Evolutionary conservation across 2,329 filamentous ascomycete genomes (phyloP).

Genomic region (Cytospora mali): DNA sequence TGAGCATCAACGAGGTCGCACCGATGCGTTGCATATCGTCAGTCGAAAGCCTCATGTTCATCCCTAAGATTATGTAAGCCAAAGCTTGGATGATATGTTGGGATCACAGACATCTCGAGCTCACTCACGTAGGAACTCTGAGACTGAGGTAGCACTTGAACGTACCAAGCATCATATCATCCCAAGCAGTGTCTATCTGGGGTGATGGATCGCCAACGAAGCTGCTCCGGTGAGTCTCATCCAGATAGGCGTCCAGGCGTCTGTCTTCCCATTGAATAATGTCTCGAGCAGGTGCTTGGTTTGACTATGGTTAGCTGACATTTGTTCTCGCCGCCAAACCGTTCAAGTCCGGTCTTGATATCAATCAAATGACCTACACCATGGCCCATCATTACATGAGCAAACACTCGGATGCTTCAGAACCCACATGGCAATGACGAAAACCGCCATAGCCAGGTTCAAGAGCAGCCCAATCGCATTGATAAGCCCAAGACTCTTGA

Average conservation of each 20-base stretch:
- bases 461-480: background rate
- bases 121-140: background rate
- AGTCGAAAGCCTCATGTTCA: background rate
- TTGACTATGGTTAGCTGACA: background rate
- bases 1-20: background rate
- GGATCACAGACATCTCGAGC: background rate
- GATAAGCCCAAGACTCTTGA: background rate
- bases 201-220: slow-evolving; percentile 2
- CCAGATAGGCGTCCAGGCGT: slow-evolving; percentile 3
- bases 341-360: background rate
- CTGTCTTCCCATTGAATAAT: slow-evolving; percentile 2
- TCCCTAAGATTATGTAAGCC: background rate
- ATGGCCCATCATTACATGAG: slow-evolving; percentile 6
- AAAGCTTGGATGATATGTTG: background rate
- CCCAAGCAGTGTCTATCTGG: slow-evolving; percentile 1
- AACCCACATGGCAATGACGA: background rate
- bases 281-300: background rate
- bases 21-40: background rate
- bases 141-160: background rate
- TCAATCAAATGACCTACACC: background rate
- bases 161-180: slow-evolving; percentile 1
- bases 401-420: background rate
- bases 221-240: background rate
- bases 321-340: background rate
- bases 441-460: background rate